Evolutionary conservation across 768 basidiomycete species (phyloP), one percentile per base, ranked within the genome.

Genomic region (Suillus variegatus): DNA sequence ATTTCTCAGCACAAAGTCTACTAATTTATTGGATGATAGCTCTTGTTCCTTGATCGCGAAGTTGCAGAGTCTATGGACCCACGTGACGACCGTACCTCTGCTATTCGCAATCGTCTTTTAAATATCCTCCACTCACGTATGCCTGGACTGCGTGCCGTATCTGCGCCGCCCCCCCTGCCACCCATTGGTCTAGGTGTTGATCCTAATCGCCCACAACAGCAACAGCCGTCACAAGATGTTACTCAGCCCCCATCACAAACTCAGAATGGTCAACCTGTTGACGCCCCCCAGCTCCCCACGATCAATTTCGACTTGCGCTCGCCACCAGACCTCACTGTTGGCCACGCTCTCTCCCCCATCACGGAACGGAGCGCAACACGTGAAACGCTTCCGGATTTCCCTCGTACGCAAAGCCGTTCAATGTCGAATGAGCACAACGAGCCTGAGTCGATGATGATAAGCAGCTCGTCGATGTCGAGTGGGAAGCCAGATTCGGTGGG

Each of bases 41-140:
- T 86, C 61, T 85, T 97, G 25, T 97, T 98, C 82, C 82, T 97
- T 63, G 92, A 95, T 64, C 88, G 94, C 61, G 94, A 94, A 68
- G 77, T 86, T 18, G 94, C 91, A 13, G 89, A 95, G 75, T 78
- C 77, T n/a, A 79, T 93, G 70, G 91, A 95, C 73, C 89, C 88
- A 55, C 82, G 89, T 61, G 87, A 92, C 60, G 91, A 93, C 68
- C 84, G 85, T n/a, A 93, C 92, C 7, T 90, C 92, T 4, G 78
- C 80, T 10, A 83, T 91, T 68, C 83, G 94, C 16, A 80, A 84
- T 6, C 82, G 85, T 65, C 80, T 95, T 62, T 81, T 88, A 66
- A 81, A 82, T 54, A 84, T 93, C 28, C 79, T 93, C 40, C 75
- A 80, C n/a, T 82, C 87, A 44, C 85, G 89, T 61, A 87, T 94